Base-by-base conservation (phyloP, 148 eudicot species). In the Chenopodium berlandieri region DNA sequence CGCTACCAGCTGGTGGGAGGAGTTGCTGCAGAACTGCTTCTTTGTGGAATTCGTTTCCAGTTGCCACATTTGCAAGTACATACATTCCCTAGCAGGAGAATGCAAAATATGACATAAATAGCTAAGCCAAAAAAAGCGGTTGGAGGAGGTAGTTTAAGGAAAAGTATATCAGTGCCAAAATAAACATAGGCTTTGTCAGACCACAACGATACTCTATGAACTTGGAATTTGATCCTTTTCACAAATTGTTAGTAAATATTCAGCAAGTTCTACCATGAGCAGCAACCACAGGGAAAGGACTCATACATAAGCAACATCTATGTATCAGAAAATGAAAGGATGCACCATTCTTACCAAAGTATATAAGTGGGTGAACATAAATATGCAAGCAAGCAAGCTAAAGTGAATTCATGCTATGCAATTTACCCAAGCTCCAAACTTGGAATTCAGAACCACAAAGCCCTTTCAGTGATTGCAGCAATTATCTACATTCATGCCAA, bases 21-120 rank as follows among this genome's bases (percentile, higher is more conserved):
- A 97, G 88, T 83, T 89, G 89, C 75, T 86, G 83, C 89, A 94
- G 89, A 23, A 91, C 92, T n/a, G 98, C 91, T 81, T 90, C 92
- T 83, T 97, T 94, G 82, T 92, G 95, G 76, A 84, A 81, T 84
- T 97, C 99, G 52, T 83, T 91, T 80, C 99, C 99, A 63, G 97
- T 85, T 56, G 98, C 96, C 84, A 94, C 92, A 83, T 94, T 97
- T 84, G 85, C 86, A 75, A 97, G 90, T 50, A 88, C 89, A 81
- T 89, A 90, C 96, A 94, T 91, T 66, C 94, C 98, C 99, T 97
- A 54, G n/a, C 62, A 58, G 48, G 50, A 71, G n/a, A 79, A 25
- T 74, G 13, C 14, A 25, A 58, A 14, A 40, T 4, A 31, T 80
- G n/a, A 44, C 13, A 32, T 22, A 1, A 67, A 65, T 31, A 66